A percentile compares a stretch with the other conserved stretches of the same genome.
phyloP scores from a whole-genome alignment of 2,329 filamentous ascomycete genomes.

The Bipolaris bicolor region DNA sequence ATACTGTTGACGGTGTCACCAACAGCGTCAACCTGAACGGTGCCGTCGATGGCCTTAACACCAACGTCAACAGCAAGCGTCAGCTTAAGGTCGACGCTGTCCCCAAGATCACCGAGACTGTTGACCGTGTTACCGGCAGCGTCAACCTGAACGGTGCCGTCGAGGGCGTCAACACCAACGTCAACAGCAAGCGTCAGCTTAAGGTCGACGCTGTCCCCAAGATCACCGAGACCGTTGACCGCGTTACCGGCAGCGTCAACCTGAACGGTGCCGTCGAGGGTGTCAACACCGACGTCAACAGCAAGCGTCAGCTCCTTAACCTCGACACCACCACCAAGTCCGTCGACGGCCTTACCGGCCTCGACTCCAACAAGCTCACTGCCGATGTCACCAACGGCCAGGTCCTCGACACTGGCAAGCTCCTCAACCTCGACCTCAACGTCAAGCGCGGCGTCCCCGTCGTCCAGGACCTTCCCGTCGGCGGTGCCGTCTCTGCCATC shows the following conservation, averaged over 20 bases:
- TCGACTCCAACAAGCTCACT: not conserved
- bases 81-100: not conserved
- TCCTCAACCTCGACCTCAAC: not conserved
- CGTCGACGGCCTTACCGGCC: not conserved
- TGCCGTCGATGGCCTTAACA: not conserved
- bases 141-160: not conserved
- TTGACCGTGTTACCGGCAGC: not conserved
- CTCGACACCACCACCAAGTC: not conserved
- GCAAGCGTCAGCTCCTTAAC: not conserved
- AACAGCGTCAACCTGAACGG: not conserved
- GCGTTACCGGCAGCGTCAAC: not conserved
- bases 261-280: not conserved
- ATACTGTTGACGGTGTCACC: not conserved
- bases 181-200: too few species aligned
- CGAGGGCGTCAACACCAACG: not conserved
- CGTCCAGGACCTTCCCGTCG: not conserved
- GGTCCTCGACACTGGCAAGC: not conserved
- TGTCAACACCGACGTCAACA: not conserved
- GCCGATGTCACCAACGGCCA: not conserved
- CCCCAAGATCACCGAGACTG: too few species aligned
- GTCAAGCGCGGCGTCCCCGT: not conserved
- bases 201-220: not conserved
- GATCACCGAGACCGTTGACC: not conserved
- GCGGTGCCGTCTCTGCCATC: not conserved
- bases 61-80: not conserved